Evolutionary conservation across 257 asterid species (phyloP).

Genomic region (Parsonsia alboflavescens): DNA sequence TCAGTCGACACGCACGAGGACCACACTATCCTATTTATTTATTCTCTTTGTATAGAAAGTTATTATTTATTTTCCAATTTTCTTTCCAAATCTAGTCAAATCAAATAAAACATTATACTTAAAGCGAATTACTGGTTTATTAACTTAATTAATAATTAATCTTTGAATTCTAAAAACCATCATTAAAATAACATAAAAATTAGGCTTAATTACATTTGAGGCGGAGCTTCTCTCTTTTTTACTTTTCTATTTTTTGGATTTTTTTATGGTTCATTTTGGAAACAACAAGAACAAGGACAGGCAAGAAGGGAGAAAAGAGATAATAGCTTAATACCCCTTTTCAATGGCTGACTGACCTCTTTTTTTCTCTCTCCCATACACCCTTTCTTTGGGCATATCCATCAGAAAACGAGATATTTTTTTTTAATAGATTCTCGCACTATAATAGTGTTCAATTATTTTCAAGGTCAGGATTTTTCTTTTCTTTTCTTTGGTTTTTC

Average conservation of each 20-base stretch:
- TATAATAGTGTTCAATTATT: constrained; percentile 9
- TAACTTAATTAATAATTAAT: neutral
- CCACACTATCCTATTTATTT: neutral
- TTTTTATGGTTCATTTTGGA: neutral
- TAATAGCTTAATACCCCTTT: constrained; percentile 10
- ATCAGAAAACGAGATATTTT: neutral
- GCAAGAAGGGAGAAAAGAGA: neutral
- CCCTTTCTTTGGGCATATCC: neutral
- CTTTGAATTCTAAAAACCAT: neutral
- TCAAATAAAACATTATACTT: neutral
- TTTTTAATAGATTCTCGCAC: neutral
- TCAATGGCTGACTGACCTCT: constrained; percentile 62
- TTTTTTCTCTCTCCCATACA: constrained; percentile 6
- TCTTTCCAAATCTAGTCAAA: neutral
- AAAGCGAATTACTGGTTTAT: neutral
- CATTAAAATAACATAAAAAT: neutral
- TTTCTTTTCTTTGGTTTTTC: neutral
- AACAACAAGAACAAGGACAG: constrained; percentile 1
- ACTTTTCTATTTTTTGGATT: constrained; percentile 1
- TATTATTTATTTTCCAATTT: neutral
- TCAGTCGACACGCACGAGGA: constrained; percentile 6
- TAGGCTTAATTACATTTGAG: neutral
- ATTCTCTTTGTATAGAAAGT: neutral
- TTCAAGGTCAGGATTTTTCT: constrained; percentile 32
- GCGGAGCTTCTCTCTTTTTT: too few species aligned